Evolutionary conservation across 2,329 filamentous ascomycete genomes (phyloP), one percentile per base, ranked within the genome.

Genomic region (Pyricularia grisea): DNA sequence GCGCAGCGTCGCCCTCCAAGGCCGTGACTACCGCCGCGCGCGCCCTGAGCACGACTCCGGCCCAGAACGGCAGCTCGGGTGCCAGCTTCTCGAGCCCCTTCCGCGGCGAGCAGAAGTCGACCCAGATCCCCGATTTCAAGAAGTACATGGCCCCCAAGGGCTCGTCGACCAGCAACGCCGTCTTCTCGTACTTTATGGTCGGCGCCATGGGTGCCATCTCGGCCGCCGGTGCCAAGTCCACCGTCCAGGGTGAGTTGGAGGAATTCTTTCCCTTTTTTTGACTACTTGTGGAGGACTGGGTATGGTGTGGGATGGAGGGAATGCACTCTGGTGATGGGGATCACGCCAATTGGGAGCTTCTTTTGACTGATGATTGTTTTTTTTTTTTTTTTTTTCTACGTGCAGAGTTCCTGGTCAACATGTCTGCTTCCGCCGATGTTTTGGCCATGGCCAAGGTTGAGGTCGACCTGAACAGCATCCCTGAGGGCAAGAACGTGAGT

Each of bases 391-490:
- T 14, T 14, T 60, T 60, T 10, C 1, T 10, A 7, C 30, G 60
- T 28, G 74, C 82, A 99, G 95, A 99, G 84, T 99, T 99, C 88
- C 88, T 99, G 73, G 93, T 97, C 85, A 99, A 97, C 89, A 98
- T 99, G 96, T 96, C 94, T 77, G 95, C 95, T 72, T 99, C 95
- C 72, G 95, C 95, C 82, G 95, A 99, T 78, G 93, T 99, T 78
- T 84, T 99, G 83, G 95, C 96, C 79, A 96, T 97, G 90, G 95
- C 95, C 82, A 99, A 99, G 90, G 95, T 99, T 76, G 95, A 99
- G 86, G 91, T 99, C 76, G 93, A 97, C 81, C 91, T 99, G 74
- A 86, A 85, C 77, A 81, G 92, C 73, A 98, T 99, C 77, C 95
- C 95, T 72, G 94, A 98, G 87, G 95, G 95, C 88, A 99, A 98